Conservation (phyloP, 441 rosid species). For the Heliophila coronopifolia region DNA sequence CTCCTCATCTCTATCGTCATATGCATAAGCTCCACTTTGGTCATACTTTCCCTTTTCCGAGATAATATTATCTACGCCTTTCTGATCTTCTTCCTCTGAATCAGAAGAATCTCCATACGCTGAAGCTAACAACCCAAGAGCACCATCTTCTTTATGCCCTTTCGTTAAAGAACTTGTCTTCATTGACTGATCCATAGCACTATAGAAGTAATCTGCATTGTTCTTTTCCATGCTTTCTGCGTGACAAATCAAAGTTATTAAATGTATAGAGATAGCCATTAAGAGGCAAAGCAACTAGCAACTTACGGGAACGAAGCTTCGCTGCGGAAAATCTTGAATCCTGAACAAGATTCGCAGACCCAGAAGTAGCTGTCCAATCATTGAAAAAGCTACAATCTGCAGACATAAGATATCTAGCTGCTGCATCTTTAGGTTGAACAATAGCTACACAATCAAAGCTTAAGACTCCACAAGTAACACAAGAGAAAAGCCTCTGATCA, state of each 20-base stretch:
- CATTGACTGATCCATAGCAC: conserved; percentile 30
- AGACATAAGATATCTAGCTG: conserved; percentile 80
- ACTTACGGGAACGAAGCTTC: conserved; percentile 42
- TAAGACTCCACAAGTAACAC: conserved; percentile 88
- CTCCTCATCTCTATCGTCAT: conserved; percentile 31
- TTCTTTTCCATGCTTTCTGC: conserved; percentile 44
- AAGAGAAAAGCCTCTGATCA: conserved; percentile 85
- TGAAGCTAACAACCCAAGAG: conserved; percentile 75
- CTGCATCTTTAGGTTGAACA: conserved; percentile 75
- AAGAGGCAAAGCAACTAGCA: conserved; percentile 5
- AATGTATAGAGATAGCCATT: neutral
- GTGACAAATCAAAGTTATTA: conserved; percentile 22
- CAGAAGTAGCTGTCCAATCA: conserved; percentile 71
- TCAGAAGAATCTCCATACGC: conserved; percentile 88
- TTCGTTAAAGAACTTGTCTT: conserved; percentile 30
- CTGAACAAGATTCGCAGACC: conserved; percentile 30
- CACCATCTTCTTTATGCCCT: conserved; percentile 35
- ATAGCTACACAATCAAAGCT: conserved; percentile 83
- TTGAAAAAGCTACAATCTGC: conserved; percentile 88
- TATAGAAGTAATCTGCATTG: conserved; percentile 32
- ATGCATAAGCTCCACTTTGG: conserved; percentile 30
- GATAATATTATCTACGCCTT: conserved; percentile 34
- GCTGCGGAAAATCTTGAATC: conserved; percentile 27
- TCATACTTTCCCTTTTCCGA: conserved; percentile 30
- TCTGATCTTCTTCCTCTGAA: conserved; percentile 64